phyloP scores from a whole-genome alignment of 1,284 basidiomycete genomes.

The Cutaneotrichosporon sp. region DNA sequence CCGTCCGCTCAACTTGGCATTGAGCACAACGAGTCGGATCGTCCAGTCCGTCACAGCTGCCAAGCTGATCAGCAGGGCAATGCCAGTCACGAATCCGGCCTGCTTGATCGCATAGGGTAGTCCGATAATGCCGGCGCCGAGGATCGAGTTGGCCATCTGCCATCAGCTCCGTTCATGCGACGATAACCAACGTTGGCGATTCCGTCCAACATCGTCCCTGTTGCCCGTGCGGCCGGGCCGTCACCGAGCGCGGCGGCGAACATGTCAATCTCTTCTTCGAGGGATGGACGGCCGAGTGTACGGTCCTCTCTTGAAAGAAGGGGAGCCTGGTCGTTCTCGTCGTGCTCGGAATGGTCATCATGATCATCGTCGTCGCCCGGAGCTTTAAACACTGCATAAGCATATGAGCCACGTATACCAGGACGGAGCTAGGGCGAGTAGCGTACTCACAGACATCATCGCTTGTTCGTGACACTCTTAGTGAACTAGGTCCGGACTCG shows the following conservation, averaged over 20 bases:
- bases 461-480: background rate
- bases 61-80: constrained; percentile 71
- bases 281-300: constrained; percentile 11
- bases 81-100: constrained; percentile 84
- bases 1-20: constrained; percentile 90
- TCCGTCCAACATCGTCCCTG: constrained; percentile 43
- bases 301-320: constrained; percentile 16
- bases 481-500: background rate
- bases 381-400: constrained; percentile 35
- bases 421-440: too few relatives aligned
- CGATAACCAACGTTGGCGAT: constrained; percentile 44
- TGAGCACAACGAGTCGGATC: constrained; percentile 88
- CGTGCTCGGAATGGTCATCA: constrained; percentile 21
- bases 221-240: constrained; percentile 25
- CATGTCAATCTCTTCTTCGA: constrained; percentile 2
- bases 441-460: background rate
- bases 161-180: background rate
- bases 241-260: constrained; percentile 25
- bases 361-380: constrained; percentile 23
- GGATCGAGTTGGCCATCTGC: constrained; percentile 79
- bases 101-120: constrained; percentile 88
- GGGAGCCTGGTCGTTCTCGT: constrained; percentile 28
- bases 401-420: background rate
- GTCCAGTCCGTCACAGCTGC: constrained; percentile 95
- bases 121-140: constrained; percentile 93